Evolutionary conservation across 192 early-diverging fungal genomes (phyloP).

Genomic region (Coemansia sp.): DNA sequence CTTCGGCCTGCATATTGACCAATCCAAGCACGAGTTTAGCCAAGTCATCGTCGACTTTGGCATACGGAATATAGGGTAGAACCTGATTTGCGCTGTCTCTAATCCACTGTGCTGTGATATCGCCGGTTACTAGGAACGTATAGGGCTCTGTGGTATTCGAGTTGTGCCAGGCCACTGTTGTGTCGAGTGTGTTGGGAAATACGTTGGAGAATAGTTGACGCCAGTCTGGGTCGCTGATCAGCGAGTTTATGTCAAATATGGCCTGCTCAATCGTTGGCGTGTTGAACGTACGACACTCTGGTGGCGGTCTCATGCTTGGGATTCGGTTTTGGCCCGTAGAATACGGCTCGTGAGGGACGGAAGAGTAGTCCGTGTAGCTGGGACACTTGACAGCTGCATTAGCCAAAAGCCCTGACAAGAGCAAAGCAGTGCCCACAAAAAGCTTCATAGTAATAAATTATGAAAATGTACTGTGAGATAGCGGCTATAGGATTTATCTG

Average conservation of each 20-base stretch:
- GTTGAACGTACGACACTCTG: slow-evolving; percentile 52
- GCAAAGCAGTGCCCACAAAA: not conserved
- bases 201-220: slow-evolving; percentile 59
- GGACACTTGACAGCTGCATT: slow-evolving; percentile 18
- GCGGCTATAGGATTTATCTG: not conserved
- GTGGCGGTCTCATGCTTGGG: slow-evolving; percentile 47
- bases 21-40: slow-evolving; percentile 56
- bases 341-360: slow-evolving; percentile 17
- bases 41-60: slow-evolving; percentile 33
- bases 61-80: slow-evolving; percentile 55
- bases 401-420: not conserved
- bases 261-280: slow-evolving; percentile 52
- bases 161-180: slow-evolving; percentile 61
- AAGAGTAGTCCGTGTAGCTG: slow-evolving; percentile 41
- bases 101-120: slow-evolving; percentile 72
- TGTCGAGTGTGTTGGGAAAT: slow-evolving; percentile 70
- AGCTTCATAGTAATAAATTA: slow-evolving; percentile 2
- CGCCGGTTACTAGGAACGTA: slow-evolving; percentile 70
- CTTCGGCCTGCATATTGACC: slow-evolving; percentile 58
- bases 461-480: not conserved
- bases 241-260: slow-evolving; percentile 24
- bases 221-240: slow-evolving; percentile 56
- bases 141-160: slow-evolving; percentile 36
- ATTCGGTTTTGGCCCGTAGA: slow-evolving; percentile 24
- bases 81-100: slow-evolving; percentile 72